Evolutionary conservation across 495 filamentous ascomycete species (phyloP).

Genomic region (Neurospora sp.): DNA sequence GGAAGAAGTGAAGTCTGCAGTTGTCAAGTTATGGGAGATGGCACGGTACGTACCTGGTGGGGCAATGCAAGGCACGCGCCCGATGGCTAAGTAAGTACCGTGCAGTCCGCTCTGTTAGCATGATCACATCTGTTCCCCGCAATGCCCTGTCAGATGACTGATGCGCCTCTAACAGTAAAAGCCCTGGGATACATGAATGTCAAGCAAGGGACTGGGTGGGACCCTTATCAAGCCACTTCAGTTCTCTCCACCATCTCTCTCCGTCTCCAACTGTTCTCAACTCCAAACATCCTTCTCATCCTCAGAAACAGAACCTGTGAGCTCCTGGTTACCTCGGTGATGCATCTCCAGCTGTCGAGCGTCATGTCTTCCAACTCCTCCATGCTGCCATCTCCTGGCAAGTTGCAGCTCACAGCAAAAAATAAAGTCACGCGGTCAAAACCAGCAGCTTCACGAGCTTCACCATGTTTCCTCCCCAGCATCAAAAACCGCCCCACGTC

Average conservation of each 20-base stretch:
- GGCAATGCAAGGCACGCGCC: background rate
- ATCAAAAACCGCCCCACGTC: background rate
- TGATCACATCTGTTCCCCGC: background rate
- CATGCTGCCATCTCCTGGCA: background rate
- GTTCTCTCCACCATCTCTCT: background rate
- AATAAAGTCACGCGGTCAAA: background rate
- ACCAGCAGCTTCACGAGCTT: background rate
- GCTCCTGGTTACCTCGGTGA: background rate
- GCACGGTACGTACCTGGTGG: background rate
- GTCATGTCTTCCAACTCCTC: background rate
- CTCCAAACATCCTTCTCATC: background rate
- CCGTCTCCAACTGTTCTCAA: background rate
- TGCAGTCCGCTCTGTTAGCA: background rate
- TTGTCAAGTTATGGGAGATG: background rate
- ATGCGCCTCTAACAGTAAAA: background rate
- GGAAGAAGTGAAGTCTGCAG: background rate
- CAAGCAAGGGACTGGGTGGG: background rate
- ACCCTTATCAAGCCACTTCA: background rate
- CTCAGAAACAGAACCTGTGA: background rate
- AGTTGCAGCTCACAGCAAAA: background rate
- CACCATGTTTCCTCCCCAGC: background rate
- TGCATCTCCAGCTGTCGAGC: background rate
- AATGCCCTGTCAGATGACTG: background rate
- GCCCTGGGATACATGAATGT: background rate
- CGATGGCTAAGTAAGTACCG: background rate